Evolutionary conservation across 179 eudicot species (phyloP).

Genomic region (Sideroxylon spinosum): DNA sequence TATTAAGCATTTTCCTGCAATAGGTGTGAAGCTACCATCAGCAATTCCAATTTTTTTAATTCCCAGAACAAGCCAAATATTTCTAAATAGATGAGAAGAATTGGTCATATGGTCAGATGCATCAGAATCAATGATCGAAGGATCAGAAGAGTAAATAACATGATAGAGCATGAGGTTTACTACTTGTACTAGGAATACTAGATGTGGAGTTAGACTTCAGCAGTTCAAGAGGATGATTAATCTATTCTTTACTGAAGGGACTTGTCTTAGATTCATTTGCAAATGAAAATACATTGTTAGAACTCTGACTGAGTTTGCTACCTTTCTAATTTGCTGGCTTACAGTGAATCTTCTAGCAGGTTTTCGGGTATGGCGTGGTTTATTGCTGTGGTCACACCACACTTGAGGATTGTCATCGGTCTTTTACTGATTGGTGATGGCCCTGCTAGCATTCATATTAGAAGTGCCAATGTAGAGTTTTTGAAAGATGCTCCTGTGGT

Average conservation of each 20-base stretch:
- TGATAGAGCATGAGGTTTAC: neutral
- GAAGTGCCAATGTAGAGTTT: neutral
- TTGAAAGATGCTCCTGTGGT: neutral
- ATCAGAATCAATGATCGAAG: neutral
- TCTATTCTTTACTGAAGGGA: neutral
- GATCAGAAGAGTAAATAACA: neutral
- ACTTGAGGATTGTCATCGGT: neutral
- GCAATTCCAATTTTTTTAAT: neutral
- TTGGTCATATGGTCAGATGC: slow-evolving; percentile 1
- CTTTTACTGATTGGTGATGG: neutral
- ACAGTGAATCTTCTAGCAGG: neutral
- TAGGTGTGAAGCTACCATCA: neutral
- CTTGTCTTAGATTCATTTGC: neutral
- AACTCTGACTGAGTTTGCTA: neutral
- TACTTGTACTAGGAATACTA: slow-evolving; percentile 1
- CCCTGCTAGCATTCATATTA: neutral
- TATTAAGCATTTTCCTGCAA: neutral
- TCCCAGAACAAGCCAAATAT: neutral
- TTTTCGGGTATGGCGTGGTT: neutral
- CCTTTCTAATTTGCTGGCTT: neutral
- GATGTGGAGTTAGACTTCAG: neutral
- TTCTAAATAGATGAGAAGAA: neutral
- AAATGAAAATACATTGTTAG: neutral
- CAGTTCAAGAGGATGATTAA: slow-evolving; percentile 8
- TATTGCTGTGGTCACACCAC: neutral